Evolutionary conservation across 495 filamentous ascomycete genomes (phyloP), one percentile per base, ranked within the genome.

Genomic region (Glutinoglossum americanum): DNA sequence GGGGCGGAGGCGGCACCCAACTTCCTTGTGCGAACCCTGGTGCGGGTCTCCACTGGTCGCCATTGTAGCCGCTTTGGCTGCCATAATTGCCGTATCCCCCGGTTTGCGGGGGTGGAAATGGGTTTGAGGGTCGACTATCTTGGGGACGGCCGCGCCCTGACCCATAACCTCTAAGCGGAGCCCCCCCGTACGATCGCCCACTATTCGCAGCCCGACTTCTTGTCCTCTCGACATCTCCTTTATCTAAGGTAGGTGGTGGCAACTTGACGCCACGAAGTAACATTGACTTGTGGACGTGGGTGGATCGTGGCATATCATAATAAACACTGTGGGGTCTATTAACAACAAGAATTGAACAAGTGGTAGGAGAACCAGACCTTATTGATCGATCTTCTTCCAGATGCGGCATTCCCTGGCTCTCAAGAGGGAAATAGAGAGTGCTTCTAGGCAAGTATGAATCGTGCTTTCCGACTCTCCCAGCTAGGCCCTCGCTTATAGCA

Each of bases 281-380:
- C 85, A 93, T 92, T 8, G 89, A 95, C 63, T 95, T 96, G 70
- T 99, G 92, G 21, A 79, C 69, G 62, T 84, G 74, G 17, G 70
- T 69, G 13, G 77, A 78, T 44, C 76, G 70, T 0, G 89, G 89
- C 67, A 95, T 84, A 30, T 84, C 78, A 66, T 94, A 99, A 59
- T 83, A 69, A 49, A 95, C 85, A 62, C 85, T 94, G 28, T 32
- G 21, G 21, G n/a, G 28, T 19, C 0, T 28, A 11, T 21, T 23
- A 41, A n/a, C 25, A 26, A 44, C 19, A 28, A 19, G 9, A 28
- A 53, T 32, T 30, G 13, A 23, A 55, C 41, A 8, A 19, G 54
- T 44, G 30, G 30, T 15, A 37, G 56, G 69, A 32, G 15, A 53
- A 27, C 65, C 76, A 70, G 73, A 88, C 87, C 76, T 87, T 47